These are phyloP conservation scores for Thelonectria blattea DNA, from an alignment of 2,329 filamentous ascomycete species.

Conservation along the genomic window DNA sequence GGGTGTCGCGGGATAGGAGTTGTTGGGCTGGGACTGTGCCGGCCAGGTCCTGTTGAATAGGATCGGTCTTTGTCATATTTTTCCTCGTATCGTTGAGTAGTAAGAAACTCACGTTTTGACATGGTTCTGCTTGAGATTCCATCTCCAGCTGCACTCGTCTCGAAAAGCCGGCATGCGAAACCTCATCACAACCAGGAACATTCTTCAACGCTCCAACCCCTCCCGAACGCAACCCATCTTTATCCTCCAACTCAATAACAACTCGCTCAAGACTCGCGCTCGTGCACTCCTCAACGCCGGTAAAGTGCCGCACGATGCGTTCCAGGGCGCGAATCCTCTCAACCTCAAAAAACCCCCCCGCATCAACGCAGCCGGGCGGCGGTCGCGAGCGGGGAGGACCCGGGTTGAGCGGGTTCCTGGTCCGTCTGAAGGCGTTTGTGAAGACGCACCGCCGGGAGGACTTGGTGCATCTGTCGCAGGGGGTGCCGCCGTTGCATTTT, in stretches of 20 bases:
- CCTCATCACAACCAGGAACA: conserved; percentile 11
- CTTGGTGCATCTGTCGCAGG: conserved; percentile 31
- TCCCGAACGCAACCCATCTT: background rate
- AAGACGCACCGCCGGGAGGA: conserved; percentile 22
- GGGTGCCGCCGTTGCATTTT: conserved; percentile 26
- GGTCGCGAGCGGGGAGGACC: background rate
- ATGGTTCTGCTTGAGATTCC: conserved; percentile 5
- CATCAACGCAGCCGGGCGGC: background rate
- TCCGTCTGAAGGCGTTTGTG: conserved; percentile 25
- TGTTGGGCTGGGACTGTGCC: conserved; percentile 7
- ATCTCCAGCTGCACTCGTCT: conserved; percentile 19
- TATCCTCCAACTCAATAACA: background rate
- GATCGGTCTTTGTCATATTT: too few relatives aligned
- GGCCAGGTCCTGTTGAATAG: background rate
- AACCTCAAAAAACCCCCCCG: conserved; percentile 19
- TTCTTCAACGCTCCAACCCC: background rate
- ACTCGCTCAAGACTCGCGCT: conserved; percentile 14
- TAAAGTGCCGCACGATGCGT: conserved; percentile 25
- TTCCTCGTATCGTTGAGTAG: too few relatives aligned
- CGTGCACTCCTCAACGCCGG: conserved; percentile 24
- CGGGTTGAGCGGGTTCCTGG: conserved; percentile 8
- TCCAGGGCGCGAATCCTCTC: conserved; percentile 30
- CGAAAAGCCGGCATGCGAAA: conserved; percentile 26
- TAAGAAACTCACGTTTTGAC: conserved; percentile 13
- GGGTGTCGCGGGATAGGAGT: conserved; percentile 10